Percentiles rank a stretch among this genome's conserved stretches.
phyloP scores from a whole-genome alignment of 2,329 filamentous ascomycete species.

The Massarina eburnea region DNA sequence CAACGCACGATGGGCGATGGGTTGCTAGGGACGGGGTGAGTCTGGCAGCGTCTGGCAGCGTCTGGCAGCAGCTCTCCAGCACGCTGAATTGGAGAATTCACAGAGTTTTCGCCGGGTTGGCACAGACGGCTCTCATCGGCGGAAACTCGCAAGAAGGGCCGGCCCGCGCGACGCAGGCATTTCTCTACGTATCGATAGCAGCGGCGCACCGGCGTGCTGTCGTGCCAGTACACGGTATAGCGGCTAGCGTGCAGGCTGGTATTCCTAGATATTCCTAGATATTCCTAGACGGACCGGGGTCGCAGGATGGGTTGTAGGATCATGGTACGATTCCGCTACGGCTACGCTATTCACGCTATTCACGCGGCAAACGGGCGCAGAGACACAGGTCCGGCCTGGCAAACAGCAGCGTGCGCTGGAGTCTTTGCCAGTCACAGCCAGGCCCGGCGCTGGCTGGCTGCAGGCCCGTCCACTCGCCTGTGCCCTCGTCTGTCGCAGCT shows the following conservation, averaged over 20 bases:
- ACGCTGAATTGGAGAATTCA: too few species aligned
- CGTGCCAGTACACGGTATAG: not conserved
- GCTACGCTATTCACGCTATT: too few species aligned
- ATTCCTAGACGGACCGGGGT: too few species aligned
- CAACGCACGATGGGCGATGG: too few species aligned
- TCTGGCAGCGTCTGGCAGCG: too few species aligned
- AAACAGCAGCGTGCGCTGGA: constrained; percentile 10
- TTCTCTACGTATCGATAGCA: constrained; percentile 22
- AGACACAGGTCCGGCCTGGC: constrained; percentile 7
- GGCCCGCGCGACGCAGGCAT: constrained; percentile 33
- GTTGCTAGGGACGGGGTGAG: too few species aligned
- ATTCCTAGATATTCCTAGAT: too few species aligned
- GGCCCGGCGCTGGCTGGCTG: constrained; percentile 9
- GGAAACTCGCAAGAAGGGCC: constrained; percentile 30
- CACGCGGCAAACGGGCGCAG: constrained; percentile 15
- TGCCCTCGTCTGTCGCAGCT: constrained; percentile 1
- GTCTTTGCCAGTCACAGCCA: too few species aligned
- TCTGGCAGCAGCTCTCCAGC: too few species aligned
- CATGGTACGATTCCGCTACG: too few species aligned
- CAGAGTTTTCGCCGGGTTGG: constrained; percentile 21
- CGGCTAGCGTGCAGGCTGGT: too few species aligned
- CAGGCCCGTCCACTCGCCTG: constrained; percentile 6
- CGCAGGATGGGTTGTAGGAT: too few species aligned
- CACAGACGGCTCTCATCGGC: constrained; percentile 27
- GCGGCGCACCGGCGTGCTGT: constrained; percentile 18